A percentile compares a stretch with the other conserved stretches of the same genome.
phyloP scores from a whole-genome alignment of 441 rosid genomes.

The Arabidopsis lyrata region DNA sequence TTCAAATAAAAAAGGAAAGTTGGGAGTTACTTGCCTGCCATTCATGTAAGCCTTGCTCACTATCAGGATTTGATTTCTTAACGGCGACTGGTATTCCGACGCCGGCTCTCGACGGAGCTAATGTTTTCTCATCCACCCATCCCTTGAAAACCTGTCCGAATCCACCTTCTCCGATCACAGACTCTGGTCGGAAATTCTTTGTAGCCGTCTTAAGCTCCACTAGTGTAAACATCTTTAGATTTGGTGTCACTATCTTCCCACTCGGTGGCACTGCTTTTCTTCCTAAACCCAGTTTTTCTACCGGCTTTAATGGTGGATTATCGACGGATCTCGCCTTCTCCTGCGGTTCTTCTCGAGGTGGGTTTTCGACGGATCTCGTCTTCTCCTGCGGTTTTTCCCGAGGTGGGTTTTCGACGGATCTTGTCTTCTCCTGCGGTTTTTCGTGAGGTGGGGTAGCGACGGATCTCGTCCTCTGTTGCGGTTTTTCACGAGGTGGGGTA shows the following conservation, averaged over 20 bases:
- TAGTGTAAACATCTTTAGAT: conserved; percentile 57
- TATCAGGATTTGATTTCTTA: conserved; percentile 82
- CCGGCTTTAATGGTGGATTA: conserved; percentile 7
- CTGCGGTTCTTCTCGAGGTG: too few relatives aligned
- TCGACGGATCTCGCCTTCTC: conserved; percentile 3
- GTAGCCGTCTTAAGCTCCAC: conserved; percentile 63
- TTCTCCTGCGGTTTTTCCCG: too few relatives aligned
- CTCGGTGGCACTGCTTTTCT: conserved; percentile 54
- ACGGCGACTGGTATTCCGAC: conserved; percentile 79
- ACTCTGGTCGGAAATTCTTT: conserved; percentile 57
- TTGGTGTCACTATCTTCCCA: conserved; percentile 51
- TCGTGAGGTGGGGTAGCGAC: conserved; percentile 8
- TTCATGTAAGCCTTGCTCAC: conserved; percentile 89
- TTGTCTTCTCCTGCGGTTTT: neutral
- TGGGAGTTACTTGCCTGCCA: conserved; percentile 51
- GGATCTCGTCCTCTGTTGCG: conserved; percentile 5
- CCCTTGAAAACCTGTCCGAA: conserved; percentile 78
- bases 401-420: neutral
- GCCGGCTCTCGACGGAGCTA: conserved; percentile 63
- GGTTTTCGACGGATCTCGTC: too few relatives aligned
- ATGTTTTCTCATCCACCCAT: conserved; percentile 67
- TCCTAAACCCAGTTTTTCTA: conserved; percentile 15
- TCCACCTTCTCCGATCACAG: conserved; percentile 76
- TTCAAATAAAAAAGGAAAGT: neutral
- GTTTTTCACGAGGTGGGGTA: neutral